Evolutionary conservation across 2,329 filamentous ascomycete species (phyloP).

Genomic region (Apiospora malaysiana): DNA sequence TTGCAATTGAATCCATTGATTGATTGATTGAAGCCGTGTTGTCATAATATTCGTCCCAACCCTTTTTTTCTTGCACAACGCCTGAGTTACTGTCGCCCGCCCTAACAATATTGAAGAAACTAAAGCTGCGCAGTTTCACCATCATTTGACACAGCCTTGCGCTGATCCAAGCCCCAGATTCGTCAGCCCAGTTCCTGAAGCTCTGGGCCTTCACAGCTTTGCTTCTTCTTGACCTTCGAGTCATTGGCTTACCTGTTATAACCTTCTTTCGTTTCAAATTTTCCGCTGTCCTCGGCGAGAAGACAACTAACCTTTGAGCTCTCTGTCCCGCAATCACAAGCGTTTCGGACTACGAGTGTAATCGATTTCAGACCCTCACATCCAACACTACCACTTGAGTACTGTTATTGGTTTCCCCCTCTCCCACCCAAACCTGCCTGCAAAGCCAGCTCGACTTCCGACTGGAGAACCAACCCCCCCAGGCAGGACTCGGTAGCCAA

Average conservation of each 20-base stretch:
- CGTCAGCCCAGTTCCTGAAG: slow-evolving; percentile 8
- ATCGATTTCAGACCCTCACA: neutral
- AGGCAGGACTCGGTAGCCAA: slow-evolving; percentile 26
- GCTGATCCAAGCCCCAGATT: slow-evolving; percentile 18
- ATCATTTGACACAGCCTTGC: slow-evolving; percentile 11
- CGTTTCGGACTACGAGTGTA: neutral
- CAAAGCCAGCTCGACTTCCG: neutral
- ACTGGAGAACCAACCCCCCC: neutral
- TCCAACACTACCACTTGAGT: neutral
- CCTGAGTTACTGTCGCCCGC: neutral
- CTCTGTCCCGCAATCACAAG: neutral
- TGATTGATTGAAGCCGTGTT: slow-evolving; percentile 9
- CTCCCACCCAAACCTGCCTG: neutral
- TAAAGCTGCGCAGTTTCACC: slow-evolving; percentile 15
- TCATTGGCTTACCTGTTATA: slow-evolving; percentile 13
- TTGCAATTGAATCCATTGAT: neutral
- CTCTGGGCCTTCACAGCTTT: neutral
- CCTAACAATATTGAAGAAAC: neutral
- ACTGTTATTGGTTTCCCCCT: neutral
- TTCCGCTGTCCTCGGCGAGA: neutral
- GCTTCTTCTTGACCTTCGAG: neutral
- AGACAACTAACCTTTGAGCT: neutral
- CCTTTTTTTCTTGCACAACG: neutral
- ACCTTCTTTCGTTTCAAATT: slow-evolving; percentile 14
- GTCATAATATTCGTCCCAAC: slow-evolving; percentile 7